Evolutionary conservation across 2,329 filamentous ascomycete genomes (phyloP).

Genomic region (Chlorencoelia australis): DNA sequence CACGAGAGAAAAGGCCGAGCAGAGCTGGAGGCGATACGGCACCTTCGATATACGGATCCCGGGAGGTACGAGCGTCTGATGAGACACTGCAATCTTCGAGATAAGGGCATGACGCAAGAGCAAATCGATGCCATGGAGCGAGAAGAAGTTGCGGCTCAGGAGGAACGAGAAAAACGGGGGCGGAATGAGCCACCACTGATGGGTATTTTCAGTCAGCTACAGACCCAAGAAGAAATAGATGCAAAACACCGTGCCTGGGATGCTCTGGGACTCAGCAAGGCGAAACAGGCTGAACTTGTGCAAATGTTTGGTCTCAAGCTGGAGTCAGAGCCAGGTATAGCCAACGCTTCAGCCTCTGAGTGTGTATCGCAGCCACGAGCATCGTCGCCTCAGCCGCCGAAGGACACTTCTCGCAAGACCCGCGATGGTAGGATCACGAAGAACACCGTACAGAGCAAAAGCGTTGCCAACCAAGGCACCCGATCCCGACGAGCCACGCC

Average conservation of each 20-base stretch:
- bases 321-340: conserved; percentile 1
- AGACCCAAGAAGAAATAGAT: neutral
- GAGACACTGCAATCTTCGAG: neutral
- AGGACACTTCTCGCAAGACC: conserved; percentile 1
- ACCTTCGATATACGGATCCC: neutral
- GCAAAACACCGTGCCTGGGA: neutral
- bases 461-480: neutral
- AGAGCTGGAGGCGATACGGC: neutral
- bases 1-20: neutral
- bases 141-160: neutral
- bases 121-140: neutral
- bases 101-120: neutral
- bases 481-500: neutral
- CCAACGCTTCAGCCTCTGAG: too few relatives aligned
- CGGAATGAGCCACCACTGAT: neutral
- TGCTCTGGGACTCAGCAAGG: neutral
- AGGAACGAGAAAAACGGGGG: neutral
- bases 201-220: neutral
- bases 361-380: conserved; percentile 1
- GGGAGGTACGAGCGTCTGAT: neutral
- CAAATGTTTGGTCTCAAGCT: too few relatives aligned
- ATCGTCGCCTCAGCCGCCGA: neutral
- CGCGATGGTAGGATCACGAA: conserved; percentile 1
- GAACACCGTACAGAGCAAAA: neutral
- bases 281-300: neutral